Conservation (phyloP, 257 asterid genomes). For the Coffea canephora region DNA sequence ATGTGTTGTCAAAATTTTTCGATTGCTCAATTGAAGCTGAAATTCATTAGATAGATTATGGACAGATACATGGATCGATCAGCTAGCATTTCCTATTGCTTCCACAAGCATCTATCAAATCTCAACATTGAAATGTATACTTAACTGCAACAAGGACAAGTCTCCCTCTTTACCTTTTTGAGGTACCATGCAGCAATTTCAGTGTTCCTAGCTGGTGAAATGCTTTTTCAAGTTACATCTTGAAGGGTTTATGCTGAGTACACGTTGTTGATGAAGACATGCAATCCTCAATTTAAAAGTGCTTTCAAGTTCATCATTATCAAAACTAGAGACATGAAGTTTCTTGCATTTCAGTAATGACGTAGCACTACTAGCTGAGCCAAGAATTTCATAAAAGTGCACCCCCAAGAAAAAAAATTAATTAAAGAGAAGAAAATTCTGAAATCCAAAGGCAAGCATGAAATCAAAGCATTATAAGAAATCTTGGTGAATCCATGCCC, state of each 20-base stretch:
- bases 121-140: constrained; percentile 3
- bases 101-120: constrained; percentile 8
- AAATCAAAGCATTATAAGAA: background rate
- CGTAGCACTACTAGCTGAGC: background rate
- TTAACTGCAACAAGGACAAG: constrained; percentile 17
- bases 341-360: background rate
- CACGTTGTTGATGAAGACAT: background rate
- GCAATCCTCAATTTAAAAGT: background rate
- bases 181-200: background rate
- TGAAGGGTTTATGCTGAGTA: background rate
- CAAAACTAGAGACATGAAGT: background rate
- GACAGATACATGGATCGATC: background rate
- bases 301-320: background rate
- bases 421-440: background rate
- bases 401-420: no score
- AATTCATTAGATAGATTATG: background rate
- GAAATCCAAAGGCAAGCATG: background rate
- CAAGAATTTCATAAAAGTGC: background rate
- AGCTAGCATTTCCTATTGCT: background rate
- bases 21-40: constrained; percentile 13
- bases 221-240: background rate
- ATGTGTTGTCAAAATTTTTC: background rate
- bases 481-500: background rate
- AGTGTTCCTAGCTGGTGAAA: background rate
- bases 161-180: constrained; percentile 1